Evolutionary conservation across 2,329 filamentous ascomycete genomes (phyloP).

Genomic region (Aureobasidium musti): DNA sequence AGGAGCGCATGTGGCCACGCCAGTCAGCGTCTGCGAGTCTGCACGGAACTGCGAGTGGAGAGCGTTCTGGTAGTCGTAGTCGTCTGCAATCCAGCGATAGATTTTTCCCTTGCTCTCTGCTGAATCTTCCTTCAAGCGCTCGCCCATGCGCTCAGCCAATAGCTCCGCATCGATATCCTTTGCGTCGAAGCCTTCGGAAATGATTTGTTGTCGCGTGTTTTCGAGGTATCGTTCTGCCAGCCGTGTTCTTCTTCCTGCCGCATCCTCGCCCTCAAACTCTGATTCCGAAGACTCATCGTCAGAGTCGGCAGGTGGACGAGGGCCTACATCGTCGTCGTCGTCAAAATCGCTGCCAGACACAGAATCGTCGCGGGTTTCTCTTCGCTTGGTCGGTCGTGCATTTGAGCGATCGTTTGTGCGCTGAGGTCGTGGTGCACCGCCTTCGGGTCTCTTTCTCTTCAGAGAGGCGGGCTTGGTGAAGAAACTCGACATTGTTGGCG

Average conservation of each 20-base stretch:
- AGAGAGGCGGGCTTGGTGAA: conserved; percentile 86
- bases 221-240: conserved; percentile 92
- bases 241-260: conserved; percentile 79
- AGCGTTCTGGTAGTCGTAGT: conserved; percentile 69
- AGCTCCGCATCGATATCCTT: conserved; percentile 90
- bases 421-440: conserved; percentile 45
- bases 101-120: conserved; percentile 87
- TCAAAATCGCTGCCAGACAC: conserved; percentile 84
- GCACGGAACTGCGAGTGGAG: conserved; percentile 73
- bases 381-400: conserved; percentile 47
- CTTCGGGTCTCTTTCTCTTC: conserved; percentile 74
- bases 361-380: conserved; percentile 67
- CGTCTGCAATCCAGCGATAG: conserved; percentile 75
- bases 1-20: conserved; percentile 74
- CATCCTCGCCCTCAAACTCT: conserved; percentile 75
- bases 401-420: conserved; percentile 54
- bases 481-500: conserved; percentile 74
- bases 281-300: conserved; percentile 43
- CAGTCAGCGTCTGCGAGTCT: conserved; percentile 76
- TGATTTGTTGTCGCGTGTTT: conserved; percentile 74
- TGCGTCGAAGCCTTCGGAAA: conserved; percentile 88
- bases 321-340: conserved; percentile 48
- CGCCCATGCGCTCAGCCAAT: conserved; percentile 64
- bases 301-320: conserved; percentile 33
- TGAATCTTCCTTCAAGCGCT: conserved; percentile 86